Base-by-base conservation (phyloP, 306 rosid species). In the Ziziphus jujuba region DNA sequence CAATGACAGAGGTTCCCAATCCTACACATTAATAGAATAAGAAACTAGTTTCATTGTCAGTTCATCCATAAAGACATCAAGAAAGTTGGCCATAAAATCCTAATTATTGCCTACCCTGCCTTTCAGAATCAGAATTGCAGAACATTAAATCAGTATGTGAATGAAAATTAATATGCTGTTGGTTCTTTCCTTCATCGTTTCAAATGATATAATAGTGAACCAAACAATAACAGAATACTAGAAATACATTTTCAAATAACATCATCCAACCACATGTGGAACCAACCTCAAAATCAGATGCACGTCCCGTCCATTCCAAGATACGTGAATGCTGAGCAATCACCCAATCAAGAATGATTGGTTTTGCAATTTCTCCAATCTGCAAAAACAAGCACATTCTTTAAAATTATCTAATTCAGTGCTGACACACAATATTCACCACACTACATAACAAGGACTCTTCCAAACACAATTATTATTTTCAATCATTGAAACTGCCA, bases 311-410 rank as follows among this genome's bases (percentile, higher is more conserved):
- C 89, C 89, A 84, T 66, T 84, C 86, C 78, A 82, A 54, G 61
- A 70, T 66, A 55, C 73, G 77, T 62, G 66, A 69, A 77, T 64
- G 76, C 77, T 72, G 86, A 75, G 83, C 84, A 71, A 84, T 81
- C 80, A 84, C 78, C 89, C 89, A 84, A 65, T 84, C 86, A 65
- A 84, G 84, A 75, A 81, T 75, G 55, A 81, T 66, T 51, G 86
- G 84, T 68, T 84, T 84, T 25, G 82, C 72, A 75, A 84, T 78
- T 72, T 81, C 84, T 28, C 74, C 82, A 62, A 84, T 84, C 89
- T 84, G 82, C 77, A 16, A 53, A 71, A 64, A 51, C 49, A 58
- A 48, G 20, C 49, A 36, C 1, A 47, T 3, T 13, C 17, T 47
- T 47, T 47, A 11, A 9, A 14, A 47, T 11, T 11, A 47, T 57